phyloP scores from a whole-genome alignment of 2,329 filamentous ascomycete species.

The Penicillium polonicum region DNA sequence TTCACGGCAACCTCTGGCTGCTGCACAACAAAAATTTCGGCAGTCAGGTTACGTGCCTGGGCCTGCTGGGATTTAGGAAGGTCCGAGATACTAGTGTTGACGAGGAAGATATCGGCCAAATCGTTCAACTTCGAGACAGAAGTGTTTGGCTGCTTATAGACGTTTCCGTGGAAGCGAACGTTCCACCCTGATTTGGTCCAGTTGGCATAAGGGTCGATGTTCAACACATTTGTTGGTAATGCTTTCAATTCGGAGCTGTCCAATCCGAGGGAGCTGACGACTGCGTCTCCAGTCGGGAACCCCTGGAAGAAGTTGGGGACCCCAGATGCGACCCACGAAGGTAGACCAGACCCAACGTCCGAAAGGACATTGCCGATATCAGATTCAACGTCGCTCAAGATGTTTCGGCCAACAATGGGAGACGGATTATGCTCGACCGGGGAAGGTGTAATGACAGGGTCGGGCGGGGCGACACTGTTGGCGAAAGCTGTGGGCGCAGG shows the following conservation, averaged over 20 bases:
- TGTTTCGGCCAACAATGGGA: constrained; percentile 11
- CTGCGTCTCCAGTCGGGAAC: constrained; percentile 22
- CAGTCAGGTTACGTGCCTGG: constrained; percentile 71
- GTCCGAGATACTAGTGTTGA: constrained; percentile 61
- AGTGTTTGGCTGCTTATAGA: constrained; percentile 76
- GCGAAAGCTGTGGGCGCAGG: constrained; percentile 16
- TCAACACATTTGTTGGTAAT: constrained; percentile 24
- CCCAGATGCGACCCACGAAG: constrained; percentile 24
- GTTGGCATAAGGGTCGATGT: constrained; percentile 59
- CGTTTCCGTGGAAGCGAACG: constrained; percentile 72
- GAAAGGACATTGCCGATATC: background rate
- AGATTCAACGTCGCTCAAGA: constrained; percentile 11
- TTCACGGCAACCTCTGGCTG: constrained; percentile 51
- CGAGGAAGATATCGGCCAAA: constrained; percentile 68
- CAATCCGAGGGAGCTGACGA: constrained; percentile 23
- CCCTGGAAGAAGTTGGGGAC: constrained; percentile 25
- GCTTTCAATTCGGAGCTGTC: constrained; percentile 14
- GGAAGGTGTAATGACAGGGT: constrained; percentile 16
- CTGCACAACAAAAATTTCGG: constrained; percentile 72
- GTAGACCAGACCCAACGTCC: constrained; percentile 17
- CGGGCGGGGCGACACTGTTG: constrained; percentile 5
- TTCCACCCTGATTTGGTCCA: constrained; percentile 78
- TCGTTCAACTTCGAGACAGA: constrained; percentile 63
- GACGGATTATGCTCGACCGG: constrained; percentile 14
- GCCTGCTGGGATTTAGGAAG: constrained; percentile 60